These are phyloP conservation scores for Metarhizium album DNA, from an alignment of 2,329 filamentous ascomycete genomes.

Conservation along the genomic window DNA sequence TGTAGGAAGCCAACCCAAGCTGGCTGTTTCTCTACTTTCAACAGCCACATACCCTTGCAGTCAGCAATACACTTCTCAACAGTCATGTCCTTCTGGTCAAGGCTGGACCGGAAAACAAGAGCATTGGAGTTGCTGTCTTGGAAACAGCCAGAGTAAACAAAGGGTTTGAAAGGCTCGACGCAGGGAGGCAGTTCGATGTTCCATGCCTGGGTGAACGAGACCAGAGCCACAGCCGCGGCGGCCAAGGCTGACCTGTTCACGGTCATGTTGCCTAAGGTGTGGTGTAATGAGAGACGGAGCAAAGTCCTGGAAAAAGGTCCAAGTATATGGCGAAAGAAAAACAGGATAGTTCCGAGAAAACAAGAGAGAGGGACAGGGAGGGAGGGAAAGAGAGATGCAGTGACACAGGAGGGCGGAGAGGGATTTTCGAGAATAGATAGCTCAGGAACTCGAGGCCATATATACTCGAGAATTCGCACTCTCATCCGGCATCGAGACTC, in stretches of 20 bases:
- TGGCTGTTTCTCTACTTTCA: background rate
- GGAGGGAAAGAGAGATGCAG: background rate
- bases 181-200: constrained; percentile 35
- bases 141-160: constrained; percentile 38
- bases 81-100: constrained; percentile 31
- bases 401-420: background rate
- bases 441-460: background rate
- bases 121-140: constrained; percentile 25
- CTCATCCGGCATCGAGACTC: background rate
- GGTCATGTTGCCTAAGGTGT: constrained; percentile 7
- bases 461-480: background rate
- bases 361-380: no score
- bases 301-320: background rate
- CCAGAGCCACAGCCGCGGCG: constrained; percentile 27
- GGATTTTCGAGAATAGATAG: background rate
- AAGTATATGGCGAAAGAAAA: background rate
- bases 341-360: background rate
- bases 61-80: constrained; percentile 35
- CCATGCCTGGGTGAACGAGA: constrained; percentile 26
- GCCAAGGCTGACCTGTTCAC: constrained; percentile 16
- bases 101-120: constrained; percentile 31
- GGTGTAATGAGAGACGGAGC: background rate
- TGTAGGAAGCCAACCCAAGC: background rate
- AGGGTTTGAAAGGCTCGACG: constrained; percentile 33
- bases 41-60: constrained; percentile 32